These are phyloP conservation scores for Chlorociboria aeruginascens DNA, from an alignment of 495 filamentous ascomycete species.

Conservation along the genomic window DNA sequence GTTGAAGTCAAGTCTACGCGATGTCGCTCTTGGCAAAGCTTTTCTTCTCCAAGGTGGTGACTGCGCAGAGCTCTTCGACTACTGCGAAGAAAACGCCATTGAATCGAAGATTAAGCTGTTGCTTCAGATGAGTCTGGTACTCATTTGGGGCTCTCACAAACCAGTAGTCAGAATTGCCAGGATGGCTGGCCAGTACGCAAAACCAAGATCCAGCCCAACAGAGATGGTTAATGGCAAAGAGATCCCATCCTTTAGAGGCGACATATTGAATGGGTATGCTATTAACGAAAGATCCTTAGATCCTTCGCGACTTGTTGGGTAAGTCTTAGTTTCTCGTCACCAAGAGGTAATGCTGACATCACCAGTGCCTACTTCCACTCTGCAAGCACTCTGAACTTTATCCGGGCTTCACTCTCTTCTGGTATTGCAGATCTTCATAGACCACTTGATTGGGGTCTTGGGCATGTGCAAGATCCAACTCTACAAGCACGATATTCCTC, in stretches of 20 bases:
- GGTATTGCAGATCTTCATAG: slow-evolving; percentile 90
- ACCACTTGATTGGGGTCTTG: slow-evolving; percentile 87
- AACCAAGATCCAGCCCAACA: slow-evolving; percentile 80
- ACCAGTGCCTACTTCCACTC: slow-evolving; percentile 85
- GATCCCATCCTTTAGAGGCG: slow-evolving; percentile 83
- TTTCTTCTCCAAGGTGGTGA: slow-evolving; percentile 95
- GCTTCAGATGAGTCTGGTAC: slow-evolving; percentile 87
- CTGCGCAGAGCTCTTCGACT: slow-evolving; percentile 94
- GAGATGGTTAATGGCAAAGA: slow-evolving; percentile 70
- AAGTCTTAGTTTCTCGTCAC: slow-evolving; percentile 6
- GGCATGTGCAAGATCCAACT: slow-evolving; percentile 75
- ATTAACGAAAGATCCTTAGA: slow-evolving; percentile 61
- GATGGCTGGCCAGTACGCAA: slow-evolving; percentile 96
- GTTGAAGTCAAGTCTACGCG: slow-evolving; percentile 61
- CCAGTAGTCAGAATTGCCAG: slow-evolving; percentile 88
- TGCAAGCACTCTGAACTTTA: slow-evolving; percentile 83
- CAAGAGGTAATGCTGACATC: slow-evolving; percentile 4
- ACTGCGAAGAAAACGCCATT: slow-evolving; percentile 81
- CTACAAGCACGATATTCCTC: slow-evolving; percentile 74
- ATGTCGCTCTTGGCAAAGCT: slow-evolving; percentile 84
- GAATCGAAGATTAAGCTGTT: slow-evolving; percentile 94
- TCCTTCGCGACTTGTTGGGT: slow-evolving; percentile 68
- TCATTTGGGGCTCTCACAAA: slow-evolving; percentile 84
- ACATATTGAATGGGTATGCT: slow-evolving; percentile 87
- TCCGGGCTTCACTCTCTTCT: slow-evolving; percentile 69